phyloP scores from a whole-genome alignment of 768 basidiomycete genomes.

The Leccinum boreale region DNA sequence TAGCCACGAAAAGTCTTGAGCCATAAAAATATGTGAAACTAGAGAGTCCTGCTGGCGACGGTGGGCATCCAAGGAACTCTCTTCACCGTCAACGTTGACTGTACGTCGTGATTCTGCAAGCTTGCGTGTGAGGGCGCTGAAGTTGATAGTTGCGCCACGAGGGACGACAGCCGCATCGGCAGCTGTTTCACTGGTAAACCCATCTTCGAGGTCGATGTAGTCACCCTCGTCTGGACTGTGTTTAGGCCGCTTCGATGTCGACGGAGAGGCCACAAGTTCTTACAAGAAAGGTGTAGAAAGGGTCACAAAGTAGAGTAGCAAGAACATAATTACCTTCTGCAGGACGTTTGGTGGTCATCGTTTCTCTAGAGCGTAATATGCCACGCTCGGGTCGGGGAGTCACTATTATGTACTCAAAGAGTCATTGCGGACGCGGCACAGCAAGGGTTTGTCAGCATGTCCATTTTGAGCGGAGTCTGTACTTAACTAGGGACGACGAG shows the following conservation, averaged over 20 bases:
- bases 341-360: constrained; percentile 39
- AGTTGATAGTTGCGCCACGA: constrained; percentile 78
- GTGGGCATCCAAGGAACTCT: constrained; percentile 58
- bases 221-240: constrained; percentile 51
- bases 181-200: constrained; percentile 38
- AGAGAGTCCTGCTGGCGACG: constrained; percentile 71
- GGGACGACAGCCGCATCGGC: constrained; percentile 50
- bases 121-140: constrained; percentile 79
- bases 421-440: not conserved
- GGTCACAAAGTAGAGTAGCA: not conserved
- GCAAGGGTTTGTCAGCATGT: constrained; percentile 25
- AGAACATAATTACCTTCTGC: constrained; percentile 34
- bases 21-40: constrained; percentile 79
- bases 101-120: constrained; percentile 59
- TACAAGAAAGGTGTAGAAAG: not conserved
- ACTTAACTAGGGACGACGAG: constrained; percentile 18
- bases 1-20: constrained; percentile 84
- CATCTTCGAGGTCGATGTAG: constrained; percentile 56
- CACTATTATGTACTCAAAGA: not conserved
- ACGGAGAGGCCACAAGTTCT: constrained; percentile 23
- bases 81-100: constrained; percentile 36
- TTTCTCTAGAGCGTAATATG: not conserved
- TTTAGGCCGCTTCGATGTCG: constrained; percentile 40
- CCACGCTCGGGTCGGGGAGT: not conserved
- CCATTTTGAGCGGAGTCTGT: constrained; percentile 34